Evolutionary conservation across 2,329 filamentous ascomycete species (phyloP), one percentile per base, ranked within the genome.

Genomic region (Xylariaceae sp.): DNA sequence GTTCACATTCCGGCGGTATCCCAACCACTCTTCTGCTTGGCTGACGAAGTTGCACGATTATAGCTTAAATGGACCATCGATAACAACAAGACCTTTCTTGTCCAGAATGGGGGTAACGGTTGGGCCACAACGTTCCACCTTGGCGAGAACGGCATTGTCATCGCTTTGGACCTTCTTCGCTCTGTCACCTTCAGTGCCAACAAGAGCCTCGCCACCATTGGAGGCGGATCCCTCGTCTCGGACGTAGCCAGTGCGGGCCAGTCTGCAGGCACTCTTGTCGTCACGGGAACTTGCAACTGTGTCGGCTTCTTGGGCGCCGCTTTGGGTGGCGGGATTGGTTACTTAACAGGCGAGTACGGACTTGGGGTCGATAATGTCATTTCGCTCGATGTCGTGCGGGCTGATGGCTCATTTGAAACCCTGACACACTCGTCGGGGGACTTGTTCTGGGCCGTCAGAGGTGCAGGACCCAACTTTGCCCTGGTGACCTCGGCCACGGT

Each of bases 281-380:
- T n/a, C 25, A 45, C 43, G 1, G 43, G 43, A 5, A 43, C 31
- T 3, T 40, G 37, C 15, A 35, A 41, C 19, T 45, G 43, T n/a
- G 38, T 43, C 10, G 34, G 40, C 4, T 21, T 32, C 1, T 32
- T 41, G 3, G 43, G 43, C 5, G 37, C 43, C 9, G 6, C 31
- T 5, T 36, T 45, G 1, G 43, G 43, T 8, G 43, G 39, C 12
- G 43, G 43, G 3, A 29, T 32, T 15, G 43, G 43, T 3, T 24
- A 33, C 9, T 19, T 39, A 1, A 32, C 31, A 13, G 43, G 43
- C 9, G 10, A 15, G 5, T 32, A 37, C 24, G 39, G 43, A 4
- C 37, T 45, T 5, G 36, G 32, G 2, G 25, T 38, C 3, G 43
- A 45, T n/a, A 37, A 39, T n/a, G 19, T 45, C 14, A 6, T 43